These are phyloP conservation scores for Torulaspora gathmanii DNA, from an alignment of 805 yeast genomes.

Conservation along the genomic window DNA sequence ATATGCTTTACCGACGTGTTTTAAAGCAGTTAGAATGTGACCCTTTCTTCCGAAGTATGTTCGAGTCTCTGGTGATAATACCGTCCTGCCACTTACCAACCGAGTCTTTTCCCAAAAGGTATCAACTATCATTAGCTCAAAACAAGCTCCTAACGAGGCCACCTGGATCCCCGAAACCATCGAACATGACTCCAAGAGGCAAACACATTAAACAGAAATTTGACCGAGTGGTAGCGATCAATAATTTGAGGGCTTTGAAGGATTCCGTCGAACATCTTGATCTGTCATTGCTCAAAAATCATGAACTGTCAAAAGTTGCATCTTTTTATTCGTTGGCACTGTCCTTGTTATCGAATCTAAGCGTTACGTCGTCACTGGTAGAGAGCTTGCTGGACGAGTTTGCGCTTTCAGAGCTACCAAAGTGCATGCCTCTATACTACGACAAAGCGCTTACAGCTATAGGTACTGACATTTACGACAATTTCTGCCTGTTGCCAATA, in stretches of 20 bases:
- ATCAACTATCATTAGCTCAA: conserved; percentile 2
- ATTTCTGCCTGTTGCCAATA: conserved; percentile 12
- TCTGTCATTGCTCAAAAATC: conserved; percentile 14
- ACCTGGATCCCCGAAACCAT: conserved; percentile 30
- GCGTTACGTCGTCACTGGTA: neutral
- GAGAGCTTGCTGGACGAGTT: conserved; percentile 10
- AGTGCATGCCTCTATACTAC: conserved; percentile 22
- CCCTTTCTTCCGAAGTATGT: conserved; percentile 46
- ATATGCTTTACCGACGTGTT: conserved; percentile 32
- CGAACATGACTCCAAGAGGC: conserved; percentile 33
- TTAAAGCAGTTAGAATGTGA: conserved; percentile 37
- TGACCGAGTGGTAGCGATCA: conserved; percentile 25
- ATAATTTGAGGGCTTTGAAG: conserved; percentile 17
- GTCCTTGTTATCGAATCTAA: conserved; percentile 22
- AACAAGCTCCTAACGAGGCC: neutral
- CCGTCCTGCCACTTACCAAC: conserved; percentile 35
- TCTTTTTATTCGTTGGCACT: conserved; percentile 23
- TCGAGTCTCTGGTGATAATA: conserved; percentile 47
- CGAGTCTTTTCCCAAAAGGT: neutral
- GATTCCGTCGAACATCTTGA: conserved; percentile 15
- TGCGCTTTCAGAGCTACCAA: conserved; percentile 22
- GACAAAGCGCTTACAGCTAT: conserved; percentile 21
- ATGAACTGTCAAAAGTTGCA: conserved; percentile 19
- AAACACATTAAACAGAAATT: conserved; percentile 25
- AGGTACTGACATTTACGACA: conserved; percentile 18